phyloP scores from a whole-genome alignment of 2,329 filamentous ascomycete species.

The Alternaria hordeiaustralica region DNA sequence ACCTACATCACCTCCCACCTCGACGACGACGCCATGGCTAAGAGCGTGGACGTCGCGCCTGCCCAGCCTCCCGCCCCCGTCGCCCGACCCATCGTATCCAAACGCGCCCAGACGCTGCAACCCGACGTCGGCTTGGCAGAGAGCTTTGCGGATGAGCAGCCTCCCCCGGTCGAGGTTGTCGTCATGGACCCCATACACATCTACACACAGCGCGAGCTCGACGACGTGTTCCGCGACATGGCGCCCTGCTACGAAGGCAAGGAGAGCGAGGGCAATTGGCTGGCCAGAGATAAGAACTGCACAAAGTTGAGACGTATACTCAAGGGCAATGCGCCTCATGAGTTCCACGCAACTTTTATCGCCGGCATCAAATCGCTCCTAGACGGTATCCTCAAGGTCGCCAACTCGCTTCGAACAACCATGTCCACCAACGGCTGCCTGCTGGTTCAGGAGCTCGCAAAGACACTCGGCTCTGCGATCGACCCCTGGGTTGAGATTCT shows the following conservation, averaged over 20 bases:
- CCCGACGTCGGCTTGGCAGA: constrained; percentile 54
- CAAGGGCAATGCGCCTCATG: constrained; percentile 80
- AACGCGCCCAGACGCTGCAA: constrained; percentile 47
- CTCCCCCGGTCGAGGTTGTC: constrained; percentile 70
- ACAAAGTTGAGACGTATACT: constrained; percentile 77
- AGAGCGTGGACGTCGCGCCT: constrained; percentile 32
- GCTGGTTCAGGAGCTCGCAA: constrained; percentile 83
- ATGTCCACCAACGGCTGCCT: constrained; percentile 85
- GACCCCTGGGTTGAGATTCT: constrained; percentile 90
- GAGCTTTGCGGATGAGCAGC: constrained; percentile 58
- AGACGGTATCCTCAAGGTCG: constrained; percentile 87
- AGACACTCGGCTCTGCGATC: constrained; percentile 75
- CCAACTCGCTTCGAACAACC: constrained; percentile 85
- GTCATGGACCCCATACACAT: constrained; percentile 81
- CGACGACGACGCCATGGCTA: constrained; percentile 65
- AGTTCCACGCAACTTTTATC: constrained; percentile 76
- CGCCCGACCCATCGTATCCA: constrained; percentile 36
- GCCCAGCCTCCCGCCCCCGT: constrained; percentile 30
- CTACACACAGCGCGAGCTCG: constrained; percentile 84
- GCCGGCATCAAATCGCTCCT: constrained; percentile 74
- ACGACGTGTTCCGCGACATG: constrained; percentile 86
- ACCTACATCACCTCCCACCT: constrained; percentile 80
- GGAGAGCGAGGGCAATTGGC: constrained; percentile 91
- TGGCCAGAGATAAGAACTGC: constrained; percentile 81
- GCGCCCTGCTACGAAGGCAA: constrained; percentile 80